phyloP scores from a whole-genome alignment of 805 yeast species.

The Candida rishiriensis region DNA sequence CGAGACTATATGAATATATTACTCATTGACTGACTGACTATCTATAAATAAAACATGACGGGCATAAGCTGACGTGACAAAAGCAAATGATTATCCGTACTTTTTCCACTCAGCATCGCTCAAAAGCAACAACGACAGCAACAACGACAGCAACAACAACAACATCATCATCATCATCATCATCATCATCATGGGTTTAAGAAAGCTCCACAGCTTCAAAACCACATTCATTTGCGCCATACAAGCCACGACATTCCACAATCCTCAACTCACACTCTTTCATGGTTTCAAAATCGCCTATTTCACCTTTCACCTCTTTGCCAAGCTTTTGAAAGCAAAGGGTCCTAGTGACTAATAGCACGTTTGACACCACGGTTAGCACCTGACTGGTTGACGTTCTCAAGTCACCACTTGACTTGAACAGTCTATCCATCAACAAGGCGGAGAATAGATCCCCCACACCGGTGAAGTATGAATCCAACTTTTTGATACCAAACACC shows the following conservation, averaged over 20 bases:
- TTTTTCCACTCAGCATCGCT: no score
- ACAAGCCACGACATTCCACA: conserved; percentile 49
- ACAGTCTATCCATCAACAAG: conserved; percentile 59
- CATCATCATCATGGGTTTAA: background rate
- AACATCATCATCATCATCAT: no score
- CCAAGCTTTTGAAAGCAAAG: conserved; percentile 35
- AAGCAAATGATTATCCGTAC: no score
- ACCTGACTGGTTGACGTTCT: conserved; percentile 47
- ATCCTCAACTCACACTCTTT: conserved; percentile 68
- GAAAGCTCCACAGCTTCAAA: conserved; percentile 8
- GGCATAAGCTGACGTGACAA: no score
- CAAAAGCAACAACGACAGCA: no score
- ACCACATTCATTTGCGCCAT: conserved; percentile 7
- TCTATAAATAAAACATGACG: no score
- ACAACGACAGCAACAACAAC: no score
- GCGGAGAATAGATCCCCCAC: conserved; percentile 93
- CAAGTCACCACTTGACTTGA: conserved; percentile 21
- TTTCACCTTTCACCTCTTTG: conserved; percentile 40
- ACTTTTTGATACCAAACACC: conserved; percentile 50
- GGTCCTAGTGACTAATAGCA: conserved; percentile 43
- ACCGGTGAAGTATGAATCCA: conserved; percentile 86
- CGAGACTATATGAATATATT: no score
- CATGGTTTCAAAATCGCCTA: conserved; percentile 57
- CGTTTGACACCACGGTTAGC: conserved; percentile 49
- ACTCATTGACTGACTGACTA: no score